Evolutionary conservation across 257 asterid species (phyloP).

Genomic region (Ilex aquifolium): DNA sequence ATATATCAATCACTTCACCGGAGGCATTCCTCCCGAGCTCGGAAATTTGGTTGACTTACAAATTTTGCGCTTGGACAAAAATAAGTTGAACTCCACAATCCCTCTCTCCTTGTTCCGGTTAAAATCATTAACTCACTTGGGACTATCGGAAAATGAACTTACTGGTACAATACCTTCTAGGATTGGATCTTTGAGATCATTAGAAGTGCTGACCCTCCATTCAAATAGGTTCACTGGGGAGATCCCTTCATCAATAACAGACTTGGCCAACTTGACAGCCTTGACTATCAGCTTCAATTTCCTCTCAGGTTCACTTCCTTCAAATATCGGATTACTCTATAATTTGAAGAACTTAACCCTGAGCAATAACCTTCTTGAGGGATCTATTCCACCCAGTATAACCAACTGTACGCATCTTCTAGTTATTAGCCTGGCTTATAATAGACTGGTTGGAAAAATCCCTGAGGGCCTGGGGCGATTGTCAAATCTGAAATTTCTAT

Average conservation of each 20-base stretch:
- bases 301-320: constrained; percentile 52
- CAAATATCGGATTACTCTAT: constrained; percentile 42
- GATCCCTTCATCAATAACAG: constrained; percentile 53
- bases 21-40: constrained; percentile 54
- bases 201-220: constrained; percentile 68
- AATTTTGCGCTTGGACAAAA: constrained; percentile 36
- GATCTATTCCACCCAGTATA: constrained; percentile 57
- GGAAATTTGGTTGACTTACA: constrained; percentile 46
- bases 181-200: constrained; percentile 45
- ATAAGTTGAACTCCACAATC: constrained; percentile 54
- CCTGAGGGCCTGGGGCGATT: constrained; percentile 49
- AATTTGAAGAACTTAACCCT: constrained; percentile 59
- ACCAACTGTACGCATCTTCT: constrained; percentile 53
- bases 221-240: constrained; percentile 54
- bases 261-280: constrained; percentile 50
- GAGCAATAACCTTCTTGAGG: constrained; percentile 37
- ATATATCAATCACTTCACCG: constrained; percentile 44
- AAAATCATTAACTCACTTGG: constrained; percentile 41
- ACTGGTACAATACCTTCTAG: constrained; percentile 41
- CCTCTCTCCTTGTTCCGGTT: constrained; percentile 51
- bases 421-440: constrained; percentile 24
- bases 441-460: constrained; percentile 40
- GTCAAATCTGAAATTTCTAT: constrained; percentile 39
- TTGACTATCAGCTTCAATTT: constrained; percentile 60
- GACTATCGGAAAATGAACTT: constrained; percentile 52